Conservation (phyloP, 345 rosid genomes). For the Hibiscus syriacus region DNA sequence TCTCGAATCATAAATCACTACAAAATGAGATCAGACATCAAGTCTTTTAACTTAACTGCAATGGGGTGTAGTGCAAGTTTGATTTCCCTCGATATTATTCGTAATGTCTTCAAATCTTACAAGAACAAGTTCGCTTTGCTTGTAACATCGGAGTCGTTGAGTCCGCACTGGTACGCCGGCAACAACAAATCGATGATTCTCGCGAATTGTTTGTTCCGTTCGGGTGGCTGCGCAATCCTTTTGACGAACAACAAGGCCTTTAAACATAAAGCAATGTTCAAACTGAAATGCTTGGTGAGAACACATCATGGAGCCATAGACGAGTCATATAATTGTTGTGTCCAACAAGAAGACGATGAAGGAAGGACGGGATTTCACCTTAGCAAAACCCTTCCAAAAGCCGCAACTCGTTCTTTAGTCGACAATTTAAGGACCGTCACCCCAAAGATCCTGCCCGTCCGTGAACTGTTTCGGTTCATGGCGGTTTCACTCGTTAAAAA, state of each 20-base stretch:
- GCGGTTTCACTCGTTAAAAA: slow-evolving; percentile 26
- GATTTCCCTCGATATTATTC: slow-evolving; percentile 60
- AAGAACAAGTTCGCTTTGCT: slow-evolving; percentile 48
- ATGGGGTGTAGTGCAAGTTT: slow-evolving; percentile 96
- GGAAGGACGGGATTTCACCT: slow-evolving; percentile 63
- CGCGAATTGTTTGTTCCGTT: slow-evolving; percentile 69
- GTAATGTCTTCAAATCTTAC: slow-evolving; percentile 45
- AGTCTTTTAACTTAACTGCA: slow-evolving; percentile 60
- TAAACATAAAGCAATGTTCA: slow-evolving; percentile 47
- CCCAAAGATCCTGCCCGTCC: slow-evolving; percentile 62
- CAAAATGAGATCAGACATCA: slow-evolving; percentile 69
- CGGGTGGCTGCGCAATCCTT: slow-evolving; percentile 73
- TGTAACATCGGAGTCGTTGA: slow-evolving; percentile 66
- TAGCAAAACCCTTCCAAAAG: slow-evolving; percentile 62
- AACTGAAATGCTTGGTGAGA: slow-evolving; percentile 60
- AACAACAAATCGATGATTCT: slow-evolving; percentile 81
- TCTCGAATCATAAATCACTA: slow-evolving; percentile 59
- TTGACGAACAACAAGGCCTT: slow-evolving; percentile 57
- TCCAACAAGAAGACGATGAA: slow-evolving; percentile 63
- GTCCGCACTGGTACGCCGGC: slow-evolving; percentile 80
- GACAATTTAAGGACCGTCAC: slow-evolving; percentile 66
- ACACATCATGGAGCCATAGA: slow-evolving; percentile 82
- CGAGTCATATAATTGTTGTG: slow-evolving; percentile 59
- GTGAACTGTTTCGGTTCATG: slow-evolving; percentile 57
- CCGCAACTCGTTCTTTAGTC: slow-evolving; percentile 60